Percentiles rank a stretch among this genome's conserved stretches.
Evolutionary conservation across 345 rosid species (phyloP).

Genomic region (Aquilaria malaccensis): DNA sequence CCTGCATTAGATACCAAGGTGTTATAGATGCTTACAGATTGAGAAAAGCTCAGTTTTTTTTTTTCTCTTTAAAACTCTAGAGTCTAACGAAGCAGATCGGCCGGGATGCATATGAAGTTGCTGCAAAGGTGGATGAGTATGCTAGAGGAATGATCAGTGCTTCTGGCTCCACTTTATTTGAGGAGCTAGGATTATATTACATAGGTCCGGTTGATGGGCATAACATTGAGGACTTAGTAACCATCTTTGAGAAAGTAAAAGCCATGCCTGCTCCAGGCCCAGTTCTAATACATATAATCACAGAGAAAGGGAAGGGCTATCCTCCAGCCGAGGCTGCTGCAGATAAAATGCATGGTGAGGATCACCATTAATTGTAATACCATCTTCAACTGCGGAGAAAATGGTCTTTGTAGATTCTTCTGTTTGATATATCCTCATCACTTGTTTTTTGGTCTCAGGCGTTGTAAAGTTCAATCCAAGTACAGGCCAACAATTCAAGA

Average conservation of each 20-base stretch:
- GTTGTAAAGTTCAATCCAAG: slow-evolving; percentile 54
- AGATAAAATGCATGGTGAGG: slow-evolving; percentile 76
- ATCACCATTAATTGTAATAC: background rate
- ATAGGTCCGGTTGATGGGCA: slow-evolving; percentile 69
- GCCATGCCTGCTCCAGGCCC: slow-evolving; percentile 73
- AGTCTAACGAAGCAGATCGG: slow-evolving; percentile 54
- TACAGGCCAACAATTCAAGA: slow-evolving; percentile 55
- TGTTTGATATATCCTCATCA: no score
- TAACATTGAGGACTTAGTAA: slow-evolving; percentile 54
- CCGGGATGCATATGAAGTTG: slow-evolving; percentile 45
- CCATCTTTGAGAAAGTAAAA: slow-evolving; percentile 51
- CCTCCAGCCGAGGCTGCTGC: slow-evolving; percentile 71
- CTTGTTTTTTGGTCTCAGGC: slow-evolving; percentile 29
- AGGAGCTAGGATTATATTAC: slow-evolving; percentile 63
- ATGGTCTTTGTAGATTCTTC: slow-evolving; percentile 7
- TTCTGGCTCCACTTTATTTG: slow-evolving; percentile 51
- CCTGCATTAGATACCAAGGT: no score
- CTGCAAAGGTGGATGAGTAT: slow-evolving; percentile 67
- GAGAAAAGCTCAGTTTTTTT: background rate
- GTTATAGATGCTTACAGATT: no score
- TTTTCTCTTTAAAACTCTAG: slow-evolving; percentile 19
- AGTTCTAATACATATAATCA: slow-evolving; percentile 57
- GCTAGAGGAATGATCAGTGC: slow-evolving; percentile 64
- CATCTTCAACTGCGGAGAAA: background rate
- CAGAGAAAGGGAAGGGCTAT: slow-evolving; percentile 77